Base-by-base conservation (phyloP, 306 rosid genomes). In the Vigna reflexopilosa region DNA sequence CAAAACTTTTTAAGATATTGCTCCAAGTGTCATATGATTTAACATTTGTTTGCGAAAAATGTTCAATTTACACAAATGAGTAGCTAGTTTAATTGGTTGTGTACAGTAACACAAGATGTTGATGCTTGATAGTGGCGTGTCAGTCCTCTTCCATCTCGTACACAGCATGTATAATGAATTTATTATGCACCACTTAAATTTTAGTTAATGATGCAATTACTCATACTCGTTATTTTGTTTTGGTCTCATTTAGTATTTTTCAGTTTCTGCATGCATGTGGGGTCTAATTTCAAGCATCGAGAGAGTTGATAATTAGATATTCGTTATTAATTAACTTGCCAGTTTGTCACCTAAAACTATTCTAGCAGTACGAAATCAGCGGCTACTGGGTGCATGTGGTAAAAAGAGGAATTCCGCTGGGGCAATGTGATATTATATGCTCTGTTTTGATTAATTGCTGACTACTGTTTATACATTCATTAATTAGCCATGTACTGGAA, bases 11-110 rank as follows among this genome's bases (percentile, higher is more conserved):
- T 10, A 68, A 80, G 52, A 57, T 36, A 76, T 13, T 72, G 44
- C 38, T 64, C 82, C 77, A 62, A 50, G 47, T 73, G 34, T 59
- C 44, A 72, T 26, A 16, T 49, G 14, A 17, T 63, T 51, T 34
- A 84, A 63, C 57, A 75, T 63, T 77, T 83, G 65, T 48, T 59
- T 59, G 73, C 20, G 79, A 78, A 84, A 79, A 85, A 78, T 81
- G 88, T 87, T 82, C 87, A 82, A 40, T 52, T 78, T 72, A 55
- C 57, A 45, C 61, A 74, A 76, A 77, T 51, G 40, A 80, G 85
- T 84, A 81, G 87, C 89, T 85, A 79, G 86, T 79, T 6, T 55
- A 51, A 38, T 59, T 42, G 52, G 52, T 80, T 54, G 72, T 72
- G 83, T 57, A 36, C 61, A 24, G 42, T 59, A 61, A 44, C 59